phyloP scores from a whole-genome alignment of 495 filamentous ascomycete genomes.

The Apiosordaria backusii region DNA sequence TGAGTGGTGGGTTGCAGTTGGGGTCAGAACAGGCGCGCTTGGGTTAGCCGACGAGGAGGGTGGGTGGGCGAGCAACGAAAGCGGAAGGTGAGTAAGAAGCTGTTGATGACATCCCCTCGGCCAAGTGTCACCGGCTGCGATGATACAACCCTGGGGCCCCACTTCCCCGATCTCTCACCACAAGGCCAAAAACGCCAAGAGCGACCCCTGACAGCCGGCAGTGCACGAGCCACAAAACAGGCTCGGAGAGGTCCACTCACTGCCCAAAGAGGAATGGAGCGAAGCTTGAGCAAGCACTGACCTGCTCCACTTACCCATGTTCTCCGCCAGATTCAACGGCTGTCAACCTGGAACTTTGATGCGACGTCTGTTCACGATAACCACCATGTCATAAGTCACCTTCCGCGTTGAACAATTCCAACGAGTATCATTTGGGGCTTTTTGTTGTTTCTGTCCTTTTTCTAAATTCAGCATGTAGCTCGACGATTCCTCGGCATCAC shows the following conservation, averaged over 20 bases:
- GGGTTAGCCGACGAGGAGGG: too few species aligned
- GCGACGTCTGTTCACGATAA: background rate
- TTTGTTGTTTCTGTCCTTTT: background rate
- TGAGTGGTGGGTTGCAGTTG: too few species aligned
- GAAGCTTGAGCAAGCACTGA: background rate
- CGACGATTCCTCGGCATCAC: background rate
- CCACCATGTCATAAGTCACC: background rate
- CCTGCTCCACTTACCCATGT: too few species aligned
- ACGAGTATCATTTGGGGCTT: background rate
- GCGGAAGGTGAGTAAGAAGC: background rate
- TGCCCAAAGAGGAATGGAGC: background rate
- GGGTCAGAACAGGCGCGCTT: background rate
- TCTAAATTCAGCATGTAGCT: background rate
- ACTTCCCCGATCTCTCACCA: conserved; percentile 5
- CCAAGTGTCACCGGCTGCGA: conserved; percentile 4
- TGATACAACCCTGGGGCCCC: background rate
- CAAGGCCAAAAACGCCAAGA: too few species aligned
- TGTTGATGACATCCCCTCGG: background rate
- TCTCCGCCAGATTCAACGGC: background rate
- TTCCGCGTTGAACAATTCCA: background rate
- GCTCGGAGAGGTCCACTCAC: background rate
- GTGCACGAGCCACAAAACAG: background rate
- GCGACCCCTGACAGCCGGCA: background rate
- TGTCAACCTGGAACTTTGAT: background rate
- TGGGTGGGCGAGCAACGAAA: background rate